Evolutionary conservation across 352 stramenopile genomes (phyloP).

Genomic region (Phytopythium boreale): DNA sequence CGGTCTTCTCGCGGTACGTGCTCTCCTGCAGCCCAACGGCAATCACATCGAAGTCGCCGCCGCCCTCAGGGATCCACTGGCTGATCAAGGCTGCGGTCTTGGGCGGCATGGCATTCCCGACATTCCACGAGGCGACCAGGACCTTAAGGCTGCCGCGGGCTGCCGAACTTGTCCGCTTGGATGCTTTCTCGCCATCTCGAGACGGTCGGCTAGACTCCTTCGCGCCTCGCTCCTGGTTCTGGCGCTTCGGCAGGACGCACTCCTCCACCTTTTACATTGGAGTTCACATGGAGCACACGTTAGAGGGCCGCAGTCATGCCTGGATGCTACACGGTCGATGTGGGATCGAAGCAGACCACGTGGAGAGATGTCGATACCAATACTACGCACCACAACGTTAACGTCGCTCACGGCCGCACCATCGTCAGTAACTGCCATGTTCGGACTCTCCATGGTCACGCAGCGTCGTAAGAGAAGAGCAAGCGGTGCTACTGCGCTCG

Average conservation of each 20-base stretch:
- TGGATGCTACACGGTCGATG: no score
- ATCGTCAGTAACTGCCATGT: background rate
- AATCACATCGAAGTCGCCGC: conserved; percentile 83
- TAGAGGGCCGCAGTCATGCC: no score
- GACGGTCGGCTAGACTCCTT: background rate
- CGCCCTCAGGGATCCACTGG: conserved; percentile 75
- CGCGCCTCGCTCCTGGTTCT: background rate
- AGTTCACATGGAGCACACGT: no score
- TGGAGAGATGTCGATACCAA: no score
- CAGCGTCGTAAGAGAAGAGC: background rate
- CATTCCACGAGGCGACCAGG: conserved; percentile 79
- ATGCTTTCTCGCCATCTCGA: background rate
- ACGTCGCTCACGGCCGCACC: background rate
- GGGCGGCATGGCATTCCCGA: conserved; percentile 81
- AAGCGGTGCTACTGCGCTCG: background rate
- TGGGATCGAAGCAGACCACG: no score
- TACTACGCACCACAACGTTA: background rate
- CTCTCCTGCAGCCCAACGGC: conserved; percentile 80
- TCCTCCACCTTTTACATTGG: background rate
- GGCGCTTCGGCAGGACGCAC: background rate
- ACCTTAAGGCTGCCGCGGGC: conserved; percentile 31
- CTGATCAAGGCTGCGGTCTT: conserved; percentile 44
- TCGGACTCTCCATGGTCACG: background rate
- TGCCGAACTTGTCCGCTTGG: background rate
- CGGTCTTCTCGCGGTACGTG: conserved; percentile 57